These are phyloP conservation scores for Acer campestre DNA, from an alignment of 345 rosid genomes.

Conservation along the genomic window DNA sequence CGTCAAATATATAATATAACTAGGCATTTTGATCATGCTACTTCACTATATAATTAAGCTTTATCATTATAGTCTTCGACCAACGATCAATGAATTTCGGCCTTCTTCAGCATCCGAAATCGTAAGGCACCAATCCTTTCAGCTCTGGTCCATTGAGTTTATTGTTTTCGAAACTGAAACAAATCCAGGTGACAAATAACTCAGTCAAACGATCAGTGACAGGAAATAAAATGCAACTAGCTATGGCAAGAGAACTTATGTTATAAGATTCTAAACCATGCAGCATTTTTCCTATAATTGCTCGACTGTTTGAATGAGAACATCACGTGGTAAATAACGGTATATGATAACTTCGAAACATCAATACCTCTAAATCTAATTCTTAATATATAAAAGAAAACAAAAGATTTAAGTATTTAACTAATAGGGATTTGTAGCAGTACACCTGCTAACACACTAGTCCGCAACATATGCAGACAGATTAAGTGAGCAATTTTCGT, in stretches of 20 bases:
- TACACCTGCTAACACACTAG: not conserved
- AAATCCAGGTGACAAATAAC: constrained; percentile 4
- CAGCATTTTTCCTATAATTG: not conserved
- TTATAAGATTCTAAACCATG: not conserved
- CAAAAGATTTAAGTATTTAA: not conserved
- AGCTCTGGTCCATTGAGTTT: constrained; percentile 70
- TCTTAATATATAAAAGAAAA: not conserved
- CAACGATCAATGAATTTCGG: not conserved
- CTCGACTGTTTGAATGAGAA: no score
- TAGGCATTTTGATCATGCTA: constrained; percentile 1
- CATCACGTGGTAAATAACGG: not conserved
- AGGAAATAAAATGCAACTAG: not conserved
- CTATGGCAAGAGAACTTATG: not conserved
- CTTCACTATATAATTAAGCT: not conserved
- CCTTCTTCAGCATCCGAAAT: constrained; percentile 66
- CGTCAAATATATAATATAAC: constrained; percentile 3
- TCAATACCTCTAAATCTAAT: not conserved
- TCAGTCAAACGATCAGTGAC: not conserved
- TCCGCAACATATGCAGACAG: not conserved
- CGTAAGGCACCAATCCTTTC: constrained; percentile 67
- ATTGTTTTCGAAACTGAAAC: constrained; percentile 57
- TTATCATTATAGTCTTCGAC: not conserved
- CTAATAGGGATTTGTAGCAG: not conserved
- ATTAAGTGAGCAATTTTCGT: not conserved
- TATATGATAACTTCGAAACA: not conserved